Evolutionary conservation across 2,329 filamentous ascomycete genomes (phyloP), one percentile per base, ranked within the genome.

Genomic region (Xylariaceae sp.): DNA sequence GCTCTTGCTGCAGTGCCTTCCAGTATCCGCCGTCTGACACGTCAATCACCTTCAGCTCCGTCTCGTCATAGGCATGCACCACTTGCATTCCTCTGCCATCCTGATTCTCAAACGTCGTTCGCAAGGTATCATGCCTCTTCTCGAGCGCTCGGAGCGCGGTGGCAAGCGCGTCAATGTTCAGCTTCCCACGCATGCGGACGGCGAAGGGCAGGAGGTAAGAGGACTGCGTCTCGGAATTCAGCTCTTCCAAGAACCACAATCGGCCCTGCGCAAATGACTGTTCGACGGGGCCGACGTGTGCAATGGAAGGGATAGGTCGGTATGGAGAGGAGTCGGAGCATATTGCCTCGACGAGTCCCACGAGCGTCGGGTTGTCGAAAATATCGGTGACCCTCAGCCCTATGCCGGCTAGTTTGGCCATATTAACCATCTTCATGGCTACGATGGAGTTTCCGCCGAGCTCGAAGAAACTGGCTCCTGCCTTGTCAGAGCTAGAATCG

Each of bases 381-480:
- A 38, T 24, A n/a, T 38, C 29, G 18, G 36, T 16, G 9, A 38
- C 36, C 4, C 29, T 29, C 14, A 38, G 16, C 17, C 29, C 15
- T 8, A 38, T 28, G 16, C 36, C 36, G 4, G 29, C n/a, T 13
- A 28, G 27, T 14, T 27, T 31, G 13, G 37, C 31, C 24, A 34
- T 27, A 13, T 18, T 31, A 14, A 47, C 50, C 14, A 49, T 32
- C 14, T 36, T 31, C 45, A 53, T 53, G 5, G 50, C 45, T 12
- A 19, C 16, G n/a, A 53, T 41, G 9, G 53, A 55, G 35, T 53
- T 45, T n/a, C 53, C 53, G 6, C 53, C 53, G 4, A 55, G 41
- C n/a, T 36, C 23, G 21, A 54, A 44, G 35, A 54, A 53, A 34
- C 42, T 50, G 29, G 47, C 47, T n/a, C n/a, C n/a, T n/a, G n/a